Evolutionary conservation across 2,329 filamentous ascomycete species (phyloP).

Genomic region (Aspergillus puulaauensis): DNA sequence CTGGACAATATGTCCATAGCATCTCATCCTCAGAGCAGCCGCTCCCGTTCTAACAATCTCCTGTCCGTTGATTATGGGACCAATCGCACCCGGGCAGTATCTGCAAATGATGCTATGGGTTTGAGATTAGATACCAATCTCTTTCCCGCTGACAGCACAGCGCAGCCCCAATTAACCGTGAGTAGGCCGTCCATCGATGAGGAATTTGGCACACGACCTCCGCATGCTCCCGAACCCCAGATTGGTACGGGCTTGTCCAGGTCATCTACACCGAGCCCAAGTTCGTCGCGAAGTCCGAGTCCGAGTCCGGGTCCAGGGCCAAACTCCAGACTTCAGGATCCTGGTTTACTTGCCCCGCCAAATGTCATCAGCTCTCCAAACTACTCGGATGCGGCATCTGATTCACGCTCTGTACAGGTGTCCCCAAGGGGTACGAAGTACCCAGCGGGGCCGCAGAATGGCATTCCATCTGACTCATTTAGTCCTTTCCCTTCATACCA

Average conservation of each 20-base stretch:
- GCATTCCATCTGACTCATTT: conserved; percentile 38
- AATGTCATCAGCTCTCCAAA: conserved; percentile 40
- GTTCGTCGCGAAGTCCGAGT: conserved; percentile 33
- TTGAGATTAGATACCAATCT: conserved; percentile 45
- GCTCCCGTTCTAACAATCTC: conserved; percentile 22
- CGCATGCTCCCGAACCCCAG: conserved; percentile 20
- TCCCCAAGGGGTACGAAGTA: conserved; percentile 29
- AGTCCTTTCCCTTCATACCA: conserved; percentile 69
- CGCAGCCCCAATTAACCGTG: conserved; percentile 37
- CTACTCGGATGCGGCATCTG: conserved; percentile 28
- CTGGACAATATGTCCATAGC: conserved; percentile 48
- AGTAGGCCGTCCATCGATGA: conserved; percentile 37
- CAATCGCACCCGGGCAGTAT: conserved; percentile 54
- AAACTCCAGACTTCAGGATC: conserved; percentile 25
- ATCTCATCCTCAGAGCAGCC: conserved; percentile 45
- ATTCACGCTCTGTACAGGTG: conserved; percentile 27
- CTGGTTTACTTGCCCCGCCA: conserved; percentile 46
- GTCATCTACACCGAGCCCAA: conserved; percentile 35
- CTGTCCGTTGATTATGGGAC: conserved; percentile 25
- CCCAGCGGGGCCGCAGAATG: conserved; percentile 11
- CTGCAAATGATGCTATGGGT: conserved; percentile 56
- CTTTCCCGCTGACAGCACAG: conserved; percentile 20
- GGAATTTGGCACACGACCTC: conserved; percentile 6
- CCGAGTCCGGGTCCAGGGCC: conserved; percentile 21
- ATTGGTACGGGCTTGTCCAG: conserved; percentile 24